Base-by-base conservation (phyloP, 768 basidiomycete genomes). In the Boletus reticulatus region DNA sequence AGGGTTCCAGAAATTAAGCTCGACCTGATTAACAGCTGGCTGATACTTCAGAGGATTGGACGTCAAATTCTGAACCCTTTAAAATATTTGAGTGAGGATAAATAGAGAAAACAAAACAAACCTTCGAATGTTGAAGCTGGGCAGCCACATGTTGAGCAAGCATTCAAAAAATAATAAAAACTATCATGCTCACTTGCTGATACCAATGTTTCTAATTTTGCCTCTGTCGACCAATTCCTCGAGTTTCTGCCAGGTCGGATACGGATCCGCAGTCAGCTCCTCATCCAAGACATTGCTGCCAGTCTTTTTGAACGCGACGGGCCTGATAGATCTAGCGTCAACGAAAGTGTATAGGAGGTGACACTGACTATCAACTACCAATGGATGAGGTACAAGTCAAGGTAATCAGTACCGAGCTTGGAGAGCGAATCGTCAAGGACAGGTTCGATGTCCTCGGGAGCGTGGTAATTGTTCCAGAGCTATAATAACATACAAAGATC, bases 381-480 rank as follows among this genome's bases (percentile, higher is more conserved):
- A 65, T 91, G 89, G 56, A 92, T 88, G 48, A 94, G 73, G 66
- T 92, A 92, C 46, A 93, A 68, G 67, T 93, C 90, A 48, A 94
- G 77, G 68, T 92, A 91, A 41, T 85, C 79, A 1, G 82, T 84
- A 4, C 80, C 80, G 3, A 91, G 80, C 59, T 76, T 80, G 10
- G 70, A 58, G 9, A 89, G 76, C 0, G 87, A 83, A 55, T 89
- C 84, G 60, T 90, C 85, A 10, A 92, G 76, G 12, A 77, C 78
- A 1, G 78, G 62, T 64, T 89, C 88, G 24, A 92, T 79, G 61
- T 89, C 85, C 55, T 86, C 82, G 0, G 90, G 89, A 4, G 78
- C 76, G 63, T 93, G 89, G 72, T 87, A 90, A 2, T 70, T 78
- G 68, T 91, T 89, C 84, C 84, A 89, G n/a, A 93, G 79, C 80